Base-by-base conservation (phyloP, 2,329 filamentous ascomycete genomes). In the Teratosphaeria pseudoeucalypti region DNA sequence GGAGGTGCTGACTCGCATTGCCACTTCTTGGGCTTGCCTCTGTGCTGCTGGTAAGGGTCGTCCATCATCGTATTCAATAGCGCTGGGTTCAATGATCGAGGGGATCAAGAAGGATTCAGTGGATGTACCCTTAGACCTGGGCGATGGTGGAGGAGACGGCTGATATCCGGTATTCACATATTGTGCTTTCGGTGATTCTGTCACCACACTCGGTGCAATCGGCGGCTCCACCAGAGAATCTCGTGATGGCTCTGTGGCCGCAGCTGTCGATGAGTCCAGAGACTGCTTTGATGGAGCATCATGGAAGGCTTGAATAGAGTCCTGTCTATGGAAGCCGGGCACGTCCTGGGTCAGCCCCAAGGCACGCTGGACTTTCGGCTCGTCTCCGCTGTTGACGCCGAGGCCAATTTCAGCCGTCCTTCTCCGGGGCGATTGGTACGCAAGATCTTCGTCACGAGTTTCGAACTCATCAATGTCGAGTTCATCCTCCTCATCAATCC, bases 141-240 rank as follows among this genome's bases (percentile, higher is more conserved):
- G 90, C 2, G 90, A 95, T 2, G 87, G 81, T 1, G 90, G 90
- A 54, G 90, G 91, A 37, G 90, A 94, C 68, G 83, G 94, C 72
- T 96, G 92, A 34, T 90, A 81, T 3, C 86, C 89, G n/a, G 81
- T 82, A 68, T 95, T 89, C 47, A 83, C 82, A 76, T 94, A 95
- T 60, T 79, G 63, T 11, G 72, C 71, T 57, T 67, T 70, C n/a
- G 70, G 67, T 19, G 39, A 23, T 26, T 49, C 43, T 23, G 43
- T 19, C n/a, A n/a, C 43, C 43, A 49, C 43, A 49, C 43, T 49
- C 19, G 19, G 9, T 9, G 10, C 6, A 10, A 49, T 10, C 23
- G 43, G 9, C n/a, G 43, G 19, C 43, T 19, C 16, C 43, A 19
- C 43, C 6, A 49, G 3, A 26, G 43, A 49, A 49, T 56, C 56